Evolutionary conservation across 2,329 filamentous ascomycete genomes (phyloP), one percentile per base, ranked within the genome.

Genomic region (Rhynchosporium agropyri): DNA sequence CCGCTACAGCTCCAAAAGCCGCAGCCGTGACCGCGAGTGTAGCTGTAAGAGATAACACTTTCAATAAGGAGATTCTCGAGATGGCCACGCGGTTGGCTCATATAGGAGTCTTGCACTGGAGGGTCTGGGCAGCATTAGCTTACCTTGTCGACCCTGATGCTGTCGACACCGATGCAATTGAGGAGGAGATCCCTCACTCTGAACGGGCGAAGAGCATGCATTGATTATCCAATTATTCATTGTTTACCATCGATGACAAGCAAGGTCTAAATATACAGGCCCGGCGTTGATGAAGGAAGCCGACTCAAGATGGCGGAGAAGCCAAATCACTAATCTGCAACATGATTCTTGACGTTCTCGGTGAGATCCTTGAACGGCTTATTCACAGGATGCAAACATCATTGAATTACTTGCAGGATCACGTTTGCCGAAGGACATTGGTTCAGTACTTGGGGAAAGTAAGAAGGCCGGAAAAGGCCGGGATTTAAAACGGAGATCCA

Each of bases 61-160:
- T 59, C 12, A 74, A 71, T 38, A 70, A 72, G 6, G 70, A 74
- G 28, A 67, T 90, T 43, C 81, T 83, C 49, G 88, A 92, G 63
- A 85, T 97, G 74, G 86, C 91, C 0, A 89, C 87, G 50, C 86
- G 91, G 51, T 81, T 97, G 57, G 89, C 91, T 5, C 94, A 97
- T 72, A 85, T 97, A 50, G 87, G 90, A 13, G 82, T 95, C 5
- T 78, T 98, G 29, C 92, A 97, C 76, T 97, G 93, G 92, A 84
- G 91, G 55, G 89, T 97, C 3, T 98, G 93, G 92, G 84, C 85
- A 1, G 84, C 85, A 2, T 79, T 96, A 59, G 86, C 89, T 12
- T 97, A 97, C 73, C 68, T 75, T 29, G 70, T 72, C 2, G 67
- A 73, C 64, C 71, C 71, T 3, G 68, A 72, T 58, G 67, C 62